These are phyloP conservation scores for Ascochyta rabiei DNA, from an alignment of 2,329 filamentous ascomycete species.

Conservation along the genomic window DNA sequence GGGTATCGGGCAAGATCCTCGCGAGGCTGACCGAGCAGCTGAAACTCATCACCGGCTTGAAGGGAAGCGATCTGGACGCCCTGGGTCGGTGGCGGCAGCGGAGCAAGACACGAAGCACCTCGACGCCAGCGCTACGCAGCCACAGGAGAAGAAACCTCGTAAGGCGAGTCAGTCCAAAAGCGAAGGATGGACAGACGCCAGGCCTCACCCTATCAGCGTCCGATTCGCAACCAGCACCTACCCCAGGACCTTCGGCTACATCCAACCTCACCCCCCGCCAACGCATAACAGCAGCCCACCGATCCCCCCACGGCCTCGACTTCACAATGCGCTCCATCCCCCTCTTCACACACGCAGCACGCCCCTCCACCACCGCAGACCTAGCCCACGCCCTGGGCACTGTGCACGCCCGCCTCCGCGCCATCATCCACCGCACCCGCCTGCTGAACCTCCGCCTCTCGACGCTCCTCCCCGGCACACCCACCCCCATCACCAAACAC, in stretches of 20 bases:
- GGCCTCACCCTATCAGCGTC: not conserved
- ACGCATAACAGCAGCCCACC: not conserved
- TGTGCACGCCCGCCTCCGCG: not conserved
- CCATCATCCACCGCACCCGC: not conserved
- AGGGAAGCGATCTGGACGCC: not conserved
- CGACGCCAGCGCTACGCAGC: too few relatives aligned
- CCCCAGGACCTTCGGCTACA: not conserved
- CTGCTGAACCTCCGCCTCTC: not conserved
- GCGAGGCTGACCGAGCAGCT: slow-evolving; percentile 2
- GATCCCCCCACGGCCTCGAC: not conserved
- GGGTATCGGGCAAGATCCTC: not conserved
- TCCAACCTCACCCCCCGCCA: not conserved
- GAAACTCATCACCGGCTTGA: not conserved
- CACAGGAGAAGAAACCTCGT: too few relatives aligned
- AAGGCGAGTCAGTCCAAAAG: too few relatives aligned
- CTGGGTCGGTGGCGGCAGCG: not conserved
- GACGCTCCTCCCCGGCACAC: not conserved
- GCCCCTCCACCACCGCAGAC: not conserved
- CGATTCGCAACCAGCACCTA: not conserved
- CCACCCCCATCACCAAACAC: not conserved
- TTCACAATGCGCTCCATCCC: not conserved
- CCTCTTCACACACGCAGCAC: not conserved
- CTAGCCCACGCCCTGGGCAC: not conserved
- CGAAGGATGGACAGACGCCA: too few relatives aligned
- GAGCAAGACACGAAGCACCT: not conserved